Conservation (phyloP, 345 rosid species). For the Citropsis articulata region DNA sequence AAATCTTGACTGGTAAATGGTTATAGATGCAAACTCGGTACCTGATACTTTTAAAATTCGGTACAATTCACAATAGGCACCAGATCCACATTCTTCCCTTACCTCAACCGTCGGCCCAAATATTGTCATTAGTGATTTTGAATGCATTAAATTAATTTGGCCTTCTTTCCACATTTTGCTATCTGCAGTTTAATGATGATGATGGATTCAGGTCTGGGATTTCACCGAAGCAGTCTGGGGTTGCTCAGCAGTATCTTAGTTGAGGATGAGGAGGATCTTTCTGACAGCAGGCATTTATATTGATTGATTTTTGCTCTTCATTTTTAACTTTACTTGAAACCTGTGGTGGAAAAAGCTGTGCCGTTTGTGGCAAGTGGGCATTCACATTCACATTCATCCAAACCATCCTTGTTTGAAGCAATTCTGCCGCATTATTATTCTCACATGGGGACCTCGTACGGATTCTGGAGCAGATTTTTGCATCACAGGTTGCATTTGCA, state of each 20-base stretch:
- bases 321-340: not conserved
- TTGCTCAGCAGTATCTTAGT: constrained; percentile 6
- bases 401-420: not conserved
- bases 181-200: too few relatives aligned
- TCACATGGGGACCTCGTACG: constrained; percentile 34
- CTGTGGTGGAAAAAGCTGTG: constrained; percentile 13
- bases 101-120: too few relatives aligned
- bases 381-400: not conserved
- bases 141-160: too few relatives aligned
- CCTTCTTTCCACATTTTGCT: too few relatives aligned
- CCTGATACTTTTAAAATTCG: too few relatives aligned
- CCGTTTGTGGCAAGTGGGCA: constrained; percentile 18
- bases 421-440: not conserved
- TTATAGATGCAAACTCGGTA: too few relatives aligned
- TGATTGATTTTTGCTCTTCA: not conserved
- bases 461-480: not conserved
- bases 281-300: not conserved
- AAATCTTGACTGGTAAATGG: too few relatives aligned
- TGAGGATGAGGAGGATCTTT: not conserved
- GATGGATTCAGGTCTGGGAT: too few relatives aligned
- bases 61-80: too few relatives aligned
- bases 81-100: too few relatives aligned
- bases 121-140: too few relatives aligned
- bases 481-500: constrained; percentile 1
- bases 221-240: too few relatives aligned